Evolutionary conservation across 371 early-diverging fungal species (phyloP), one percentile per base, ranked within the genome.

Genomic region (Mortierella sp.): DNA sequence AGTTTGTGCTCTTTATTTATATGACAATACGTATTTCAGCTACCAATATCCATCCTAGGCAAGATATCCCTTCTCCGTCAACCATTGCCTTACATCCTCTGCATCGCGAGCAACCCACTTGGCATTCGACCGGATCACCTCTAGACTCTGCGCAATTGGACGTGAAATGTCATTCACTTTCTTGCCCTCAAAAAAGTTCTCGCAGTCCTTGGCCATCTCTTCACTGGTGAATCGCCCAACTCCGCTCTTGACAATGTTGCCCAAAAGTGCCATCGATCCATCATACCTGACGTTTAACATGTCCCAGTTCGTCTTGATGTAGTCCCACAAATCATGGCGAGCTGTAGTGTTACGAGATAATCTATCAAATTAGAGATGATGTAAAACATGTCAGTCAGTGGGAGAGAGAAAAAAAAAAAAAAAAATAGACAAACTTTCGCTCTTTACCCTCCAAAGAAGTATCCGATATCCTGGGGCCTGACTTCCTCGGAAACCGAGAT

Each of bases 61-160:
- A 21, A 84, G 47, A 55, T 83, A 84, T 9, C 83, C 84, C 52
- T 85, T 82, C 32, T 63, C 45, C 9, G 33, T 66, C 41, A 89
- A 68, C 97, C 97, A 98, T 5, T 87, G 83, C n/a, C 87, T 85
- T 24, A 98, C 94, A 57, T 86, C 86, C 40, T 87, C 87, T 8
- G 88, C 77, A 76, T 97, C 97, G 67, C 96, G 89, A 52, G 87
- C 72, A 59, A 96, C 86, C 96, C 97, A 97, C 67, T 88, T 88
- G 32, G 96, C 90, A 72, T 90, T 93, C 53, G 91, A 86, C 16
- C 91, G 86, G 63, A 96, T 89, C 50, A 86, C 87, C 86, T 98
- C 99, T 38, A 97, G 79, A 53, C 93, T 90, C 88, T 98, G 99
- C 45, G 94, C 88, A 45, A 97, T 69, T 24, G 93, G 88, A 47